Evolutionary conservation across 176 grass and related monocot species (phyloP).

Genomic region (Musa beccarii): DNA sequence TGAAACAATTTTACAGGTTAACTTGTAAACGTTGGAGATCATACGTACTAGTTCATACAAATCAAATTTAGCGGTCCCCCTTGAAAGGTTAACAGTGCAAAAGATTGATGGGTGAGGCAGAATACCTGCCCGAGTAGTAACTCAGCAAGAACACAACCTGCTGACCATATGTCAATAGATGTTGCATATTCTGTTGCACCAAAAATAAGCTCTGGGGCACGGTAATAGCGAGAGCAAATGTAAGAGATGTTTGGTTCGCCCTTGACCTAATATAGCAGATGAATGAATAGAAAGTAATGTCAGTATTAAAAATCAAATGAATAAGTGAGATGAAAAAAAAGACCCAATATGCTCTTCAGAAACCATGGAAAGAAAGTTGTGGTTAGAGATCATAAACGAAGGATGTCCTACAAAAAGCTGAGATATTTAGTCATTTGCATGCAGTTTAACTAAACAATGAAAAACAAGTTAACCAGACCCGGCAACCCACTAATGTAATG

Average conservation of each 20-base stretch:
- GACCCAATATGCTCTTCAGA: neutral
- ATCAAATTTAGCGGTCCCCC: too few relatives aligned
- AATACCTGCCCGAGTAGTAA: conserved; percentile 86
- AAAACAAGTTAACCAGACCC: neutral
- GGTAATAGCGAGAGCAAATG: conserved; percentile 96
- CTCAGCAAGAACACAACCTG: conserved; percentile 93
- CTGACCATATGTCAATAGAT: conserved; percentile 99
- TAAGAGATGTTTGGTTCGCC: conserved; percentile 98
- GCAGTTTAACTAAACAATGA: neutral
- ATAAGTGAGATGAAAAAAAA: neutral
- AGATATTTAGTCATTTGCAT: neutral
- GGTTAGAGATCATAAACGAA: neutral
- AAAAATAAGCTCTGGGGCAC: conserved; percentile 98
- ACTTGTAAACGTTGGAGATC: neutral
- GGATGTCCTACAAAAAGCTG: neutral
- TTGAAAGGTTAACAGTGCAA: neutral
- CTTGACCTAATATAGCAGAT: conserved; percentile 41
- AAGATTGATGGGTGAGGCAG: neutral
- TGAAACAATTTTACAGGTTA: conserved; percentile 7
- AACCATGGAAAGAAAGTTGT: neutral
- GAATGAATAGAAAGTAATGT: neutral
- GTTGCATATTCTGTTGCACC: conserved; percentile 89
- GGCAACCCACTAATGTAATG: neutral
- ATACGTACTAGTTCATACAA: neutral
- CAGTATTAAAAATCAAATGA: conserved; percentile 2